Conservation (phyloP, 2,329 filamentous ascomycete genomes). For the Biscogniauxia sp. region DNA sequence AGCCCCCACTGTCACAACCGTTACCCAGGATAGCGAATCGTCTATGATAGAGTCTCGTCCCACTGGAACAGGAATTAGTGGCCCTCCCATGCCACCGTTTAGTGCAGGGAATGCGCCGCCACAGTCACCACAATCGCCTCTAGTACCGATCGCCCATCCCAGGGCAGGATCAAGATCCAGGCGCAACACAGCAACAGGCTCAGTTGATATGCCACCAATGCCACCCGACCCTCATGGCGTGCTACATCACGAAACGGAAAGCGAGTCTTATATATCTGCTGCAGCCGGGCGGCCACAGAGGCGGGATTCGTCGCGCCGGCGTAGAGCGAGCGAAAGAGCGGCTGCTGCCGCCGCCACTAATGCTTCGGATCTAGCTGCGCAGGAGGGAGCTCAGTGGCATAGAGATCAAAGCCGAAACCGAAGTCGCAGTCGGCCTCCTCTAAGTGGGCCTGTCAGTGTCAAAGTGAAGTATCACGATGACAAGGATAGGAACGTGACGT, state of each 20-base stretch:
- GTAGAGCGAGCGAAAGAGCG: slow-evolving; percentile 44
- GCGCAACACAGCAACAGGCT: slow-evolving; percentile 34
- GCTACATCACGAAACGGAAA: slow-evolving; percentile 40
- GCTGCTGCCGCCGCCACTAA: slow-evolving; percentile 48
- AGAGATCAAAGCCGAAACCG: slow-evolving; percentile 37
- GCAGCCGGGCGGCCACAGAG: slow-evolving; percentile 40
- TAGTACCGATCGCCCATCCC: slow-evolving; percentile 21
- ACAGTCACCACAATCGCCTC: slow-evolving; percentile 20
- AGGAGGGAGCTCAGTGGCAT: slow-evolving; percentile 41
- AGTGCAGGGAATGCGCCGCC: slow-evolving; percentile 25
- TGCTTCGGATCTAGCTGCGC: slow-evolving; percentile 47
- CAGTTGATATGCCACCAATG: slow-evolving; percentile 50
- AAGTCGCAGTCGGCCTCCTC: slow-evolving; percentile 43
- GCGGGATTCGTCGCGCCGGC: slow-evolving; percentile 45
- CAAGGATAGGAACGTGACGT: slow-evolving; percentile 58
- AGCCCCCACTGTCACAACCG: slow-evolving; percentile 29
- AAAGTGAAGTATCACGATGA: slow-evolving; percentile 62
- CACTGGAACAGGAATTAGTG: slow-evolving; percentile 28
- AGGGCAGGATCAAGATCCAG: slow-evolving; percentile 41
- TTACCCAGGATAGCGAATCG: slow-evolving; percentile 33
- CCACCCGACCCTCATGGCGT: slow-evolving; percentile 52
- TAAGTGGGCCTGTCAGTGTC: slow-evolving; percentile 52
- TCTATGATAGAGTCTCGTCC: slow-evolving; percentile 41
- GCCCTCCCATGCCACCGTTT: slow-evolving; percentile 40
- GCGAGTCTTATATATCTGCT: slow-evolving; percentile 42